These are phyloP conservation scores for Yarrowia osloensis DNA, from an alignment of 805 yeast species.

Conservation along the genomic window DNA sequence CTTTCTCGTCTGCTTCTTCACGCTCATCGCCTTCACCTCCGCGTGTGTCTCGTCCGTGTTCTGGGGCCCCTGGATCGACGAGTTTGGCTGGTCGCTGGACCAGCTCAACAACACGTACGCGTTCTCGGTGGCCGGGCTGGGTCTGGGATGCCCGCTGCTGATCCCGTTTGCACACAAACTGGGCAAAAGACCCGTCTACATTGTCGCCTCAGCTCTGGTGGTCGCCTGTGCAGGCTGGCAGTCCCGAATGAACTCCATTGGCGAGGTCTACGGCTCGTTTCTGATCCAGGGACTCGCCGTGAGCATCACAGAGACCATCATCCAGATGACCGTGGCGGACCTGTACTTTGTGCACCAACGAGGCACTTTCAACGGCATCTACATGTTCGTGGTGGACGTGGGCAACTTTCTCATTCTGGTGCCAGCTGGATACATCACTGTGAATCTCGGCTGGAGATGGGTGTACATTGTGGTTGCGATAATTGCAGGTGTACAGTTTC, in stretches of 20 bases:
- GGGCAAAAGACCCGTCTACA: background rate
- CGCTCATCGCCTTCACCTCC: background rate
- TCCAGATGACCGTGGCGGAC: conserved; percentile 6
- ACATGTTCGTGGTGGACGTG: conserved; percentile 36
- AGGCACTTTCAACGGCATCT: conserved; percentile 37
- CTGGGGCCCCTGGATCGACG: background rate
- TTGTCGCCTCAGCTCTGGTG: background rate
- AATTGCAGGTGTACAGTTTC: background rate
- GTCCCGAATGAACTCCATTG: background rate
- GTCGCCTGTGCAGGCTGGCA: background rate
- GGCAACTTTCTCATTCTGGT: conserved; percentile 37
- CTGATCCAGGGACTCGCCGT: background rate
- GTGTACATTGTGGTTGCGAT: conserved; percentile 35
- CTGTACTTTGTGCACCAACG: conserved; percentile 36
- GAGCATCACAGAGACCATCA: background rate
- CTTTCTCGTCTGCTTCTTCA: conserved; percentile 3
- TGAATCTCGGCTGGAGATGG: conserved; percentile 38
- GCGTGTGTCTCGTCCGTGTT: background rate
- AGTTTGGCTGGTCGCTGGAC: background rate
- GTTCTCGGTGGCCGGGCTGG: background rate
- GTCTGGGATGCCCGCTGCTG: background rate
- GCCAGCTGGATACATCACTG: conserved; percentile 37
- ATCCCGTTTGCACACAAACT: conserved; percentile 2
- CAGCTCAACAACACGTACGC: conserved; percentile 10
- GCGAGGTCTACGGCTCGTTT: background rate